phyloP scores from a whole-genome alignment of 345 rosid species.

The Citrus trifoliata region DNA sequence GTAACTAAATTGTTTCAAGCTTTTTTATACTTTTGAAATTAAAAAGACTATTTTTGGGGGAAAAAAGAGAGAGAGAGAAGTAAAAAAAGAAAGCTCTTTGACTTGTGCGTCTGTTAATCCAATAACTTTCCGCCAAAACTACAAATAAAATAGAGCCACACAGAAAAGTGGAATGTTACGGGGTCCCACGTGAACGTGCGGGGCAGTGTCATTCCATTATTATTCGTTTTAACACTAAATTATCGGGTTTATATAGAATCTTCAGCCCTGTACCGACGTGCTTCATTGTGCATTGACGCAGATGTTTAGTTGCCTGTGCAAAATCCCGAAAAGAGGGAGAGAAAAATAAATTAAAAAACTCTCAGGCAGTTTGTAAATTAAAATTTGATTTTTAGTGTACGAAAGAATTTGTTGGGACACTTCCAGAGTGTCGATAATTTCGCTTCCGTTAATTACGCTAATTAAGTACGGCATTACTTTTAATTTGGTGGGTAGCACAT shows the following conservation, averaged over 20 bases:
- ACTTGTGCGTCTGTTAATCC: neutral
- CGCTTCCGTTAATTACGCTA: constrained; percentile 9
- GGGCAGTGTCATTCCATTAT: neutral
- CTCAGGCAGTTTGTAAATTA: neutral
- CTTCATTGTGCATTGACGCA: neutral
- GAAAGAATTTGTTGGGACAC: neutral
- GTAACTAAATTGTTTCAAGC: no score
- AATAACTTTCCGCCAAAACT: neutral
- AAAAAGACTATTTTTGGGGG: no score
- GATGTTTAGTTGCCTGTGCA: neutral
- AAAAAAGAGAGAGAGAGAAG: no score
- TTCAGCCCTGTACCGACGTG: neutral
- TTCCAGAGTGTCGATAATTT: neutral
- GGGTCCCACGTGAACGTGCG: neutral
- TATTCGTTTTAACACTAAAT: neutral
- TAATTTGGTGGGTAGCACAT: neutral
- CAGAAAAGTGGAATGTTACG: no score
- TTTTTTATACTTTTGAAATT: no score
- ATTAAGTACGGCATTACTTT: neutral
- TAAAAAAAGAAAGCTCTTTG: neutral
- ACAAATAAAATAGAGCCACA: neutral
- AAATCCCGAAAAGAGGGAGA: neutral
- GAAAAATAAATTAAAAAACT: neutral
- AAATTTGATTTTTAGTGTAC: neutral
- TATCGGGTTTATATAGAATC: neutral